Percentiles rank a stretch among this genome's conserved stretches.
phyloP scores from a whole-genome alignment of 768 basidiomycete species.

The Rhizopogon vesiculosus region DNA sequence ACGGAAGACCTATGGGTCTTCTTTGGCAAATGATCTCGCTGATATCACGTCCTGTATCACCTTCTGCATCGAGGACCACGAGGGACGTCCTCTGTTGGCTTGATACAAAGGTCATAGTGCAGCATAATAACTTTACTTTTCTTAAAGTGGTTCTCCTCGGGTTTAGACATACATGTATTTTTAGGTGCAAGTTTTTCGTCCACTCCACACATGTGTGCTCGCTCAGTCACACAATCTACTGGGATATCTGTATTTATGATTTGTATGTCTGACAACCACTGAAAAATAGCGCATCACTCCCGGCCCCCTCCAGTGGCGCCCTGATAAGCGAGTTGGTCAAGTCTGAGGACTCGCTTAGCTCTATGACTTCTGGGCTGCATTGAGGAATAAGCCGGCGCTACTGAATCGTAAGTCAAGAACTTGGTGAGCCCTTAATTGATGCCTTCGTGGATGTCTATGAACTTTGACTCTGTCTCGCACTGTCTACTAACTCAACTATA shows the following conservation, averaged over 20 bases:
- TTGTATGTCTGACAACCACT: neutral
- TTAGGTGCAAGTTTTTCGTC: neutral
- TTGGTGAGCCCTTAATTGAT: no score
- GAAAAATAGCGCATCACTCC: neutral
- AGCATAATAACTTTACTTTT: neutral
- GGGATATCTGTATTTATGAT: neutral
- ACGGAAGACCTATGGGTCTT: slow-evolving; percentile 3
- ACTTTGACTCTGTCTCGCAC: no score
- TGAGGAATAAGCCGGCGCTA: no score
- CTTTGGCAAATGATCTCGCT: slow-evolving; percentile 8
- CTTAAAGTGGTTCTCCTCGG: neutral
- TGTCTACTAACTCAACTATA: no score
- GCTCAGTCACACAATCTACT: neutral
- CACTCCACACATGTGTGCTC: neutral
- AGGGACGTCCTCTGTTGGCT: slow-evolving; percentile 12
- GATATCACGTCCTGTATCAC: slow-evolving; percentile 1
- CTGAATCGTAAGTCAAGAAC: no score
- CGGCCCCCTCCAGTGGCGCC: neutral
- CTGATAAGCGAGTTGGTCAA: no score
- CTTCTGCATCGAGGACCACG: slow-evolving; percentile 19
- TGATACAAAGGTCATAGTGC: slow-evolving; percentile 1
- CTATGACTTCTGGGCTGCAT: no score
- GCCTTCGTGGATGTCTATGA: no score
- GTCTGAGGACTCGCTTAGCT: no score
- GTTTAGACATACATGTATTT: neutral